Conservation (phyloP, 768 basidiomycete species). For the Mycena vulgaris region DNA sequence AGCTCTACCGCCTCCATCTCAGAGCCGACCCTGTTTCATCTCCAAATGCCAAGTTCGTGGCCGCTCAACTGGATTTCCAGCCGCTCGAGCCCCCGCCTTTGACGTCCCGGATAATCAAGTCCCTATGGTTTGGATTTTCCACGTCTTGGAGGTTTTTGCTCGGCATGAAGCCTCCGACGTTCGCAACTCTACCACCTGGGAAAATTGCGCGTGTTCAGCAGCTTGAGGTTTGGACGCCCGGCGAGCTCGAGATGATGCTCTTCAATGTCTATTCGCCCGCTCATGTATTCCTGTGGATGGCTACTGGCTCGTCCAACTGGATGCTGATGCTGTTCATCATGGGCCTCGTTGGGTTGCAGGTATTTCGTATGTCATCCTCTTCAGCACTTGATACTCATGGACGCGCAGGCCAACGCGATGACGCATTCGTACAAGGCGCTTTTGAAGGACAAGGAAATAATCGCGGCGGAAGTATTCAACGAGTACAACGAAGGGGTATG, state of each 20-base stretch:
- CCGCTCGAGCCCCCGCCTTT: constrained; percentile 63
- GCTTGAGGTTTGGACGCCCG: constrained; percentile 85
- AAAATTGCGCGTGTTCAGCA: constrained; percentile 76
- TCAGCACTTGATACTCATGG: constrained; percentile 2
- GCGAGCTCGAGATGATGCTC: constrained; percentile 76
- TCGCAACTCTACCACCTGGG: constrained; percentile 53
- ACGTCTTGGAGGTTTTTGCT: constrained; percentile 78
- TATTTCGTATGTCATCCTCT: constrained; percentile 47
- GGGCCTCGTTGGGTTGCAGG: constrained; percentile 77
- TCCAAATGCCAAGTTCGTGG: constrained; percentile 77
- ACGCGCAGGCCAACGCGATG: constrained; percentile 62
- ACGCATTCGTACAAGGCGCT: constrained; percentile 72
- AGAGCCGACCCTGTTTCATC: constrained; percentile 78
- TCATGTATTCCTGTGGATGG: constrained; percentile 82
- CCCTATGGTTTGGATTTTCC: constrained; percentile 68
- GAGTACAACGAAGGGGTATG: constrained; percentile 87
- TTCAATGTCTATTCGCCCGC: constrained; percentile 86
- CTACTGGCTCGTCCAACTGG: constrained; percentile 82
- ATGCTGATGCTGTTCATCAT: constrained; percentile 79
- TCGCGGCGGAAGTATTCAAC: constrained; percentile 85
- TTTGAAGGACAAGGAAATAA: constrained; percentile 81
- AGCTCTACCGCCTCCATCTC: constrained; percentile 77
- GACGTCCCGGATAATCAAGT: constrained; percentile 56
- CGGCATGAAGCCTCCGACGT: constrained; percentile 67
- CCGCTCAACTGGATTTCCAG: constrained; percentile 64